These are phyloP conservation scores for Gossypium thurberi DNA, from an alignment of 345 rosid species.

Conservation along the genomic window DNA sequence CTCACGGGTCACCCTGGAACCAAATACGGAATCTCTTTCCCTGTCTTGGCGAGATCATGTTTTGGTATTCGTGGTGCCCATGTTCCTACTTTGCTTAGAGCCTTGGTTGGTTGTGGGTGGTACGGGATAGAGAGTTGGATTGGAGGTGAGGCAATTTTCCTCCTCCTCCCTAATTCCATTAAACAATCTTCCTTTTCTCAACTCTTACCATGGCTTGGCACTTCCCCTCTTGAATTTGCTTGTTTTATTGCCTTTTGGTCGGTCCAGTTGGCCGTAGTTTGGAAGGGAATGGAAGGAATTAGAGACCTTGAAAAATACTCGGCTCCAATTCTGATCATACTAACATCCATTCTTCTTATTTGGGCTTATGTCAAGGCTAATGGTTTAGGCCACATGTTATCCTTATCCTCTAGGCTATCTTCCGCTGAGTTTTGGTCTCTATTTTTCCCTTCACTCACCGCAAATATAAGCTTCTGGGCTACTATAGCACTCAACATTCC, in stretches of 20 bases:
- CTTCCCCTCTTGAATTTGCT: slow-evolving; percentile 76
- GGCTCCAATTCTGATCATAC: slow-evolving; percentile 62
- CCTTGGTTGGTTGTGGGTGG: slow-evolving; percentile 95
- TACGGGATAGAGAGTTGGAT: slow-evolving; percentile 98
- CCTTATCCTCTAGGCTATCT: slow-evolving; percentile 57
- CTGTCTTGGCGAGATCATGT: slow-evolving; percentile 76
- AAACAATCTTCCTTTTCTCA: slow-evolving; percentile 42
- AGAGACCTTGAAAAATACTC: slow-evolving; percentile 72
- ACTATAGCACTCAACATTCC: slow-evolving; percentile 87
- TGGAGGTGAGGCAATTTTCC: slow-evolving; percentile 88
- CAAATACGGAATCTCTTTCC: slow-evolving; percentile 72
- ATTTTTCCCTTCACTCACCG: slow-evolving; percentile 84
- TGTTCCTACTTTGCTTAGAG: slow-evolving; percentile 74
- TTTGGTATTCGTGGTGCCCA: slow-evolving; percentile 87
- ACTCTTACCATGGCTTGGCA: slow-evolving; percentile 65
- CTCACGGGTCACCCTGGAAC: slow-evolving; percentile 89
- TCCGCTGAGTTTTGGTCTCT: slow-evolving; percentile 70
- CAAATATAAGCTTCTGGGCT: slow-evolving; percentile 94
- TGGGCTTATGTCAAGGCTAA: slow-evolving; percentile 84
- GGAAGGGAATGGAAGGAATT: slow-evolving; percentile 85
- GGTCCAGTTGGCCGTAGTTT: slow-evolving; percentile 59
- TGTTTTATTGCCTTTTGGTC: slow-evolving; percentile 81
- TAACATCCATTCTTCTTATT: slow-evolving; percentile 55
- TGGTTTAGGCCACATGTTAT: slow-evolving; percentile 72
- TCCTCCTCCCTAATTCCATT: slow-evolving; percentile 55